Conservation (phyloP, 176 grass and related monocot species). For the Rhynchospora breviuscula region DNA sequence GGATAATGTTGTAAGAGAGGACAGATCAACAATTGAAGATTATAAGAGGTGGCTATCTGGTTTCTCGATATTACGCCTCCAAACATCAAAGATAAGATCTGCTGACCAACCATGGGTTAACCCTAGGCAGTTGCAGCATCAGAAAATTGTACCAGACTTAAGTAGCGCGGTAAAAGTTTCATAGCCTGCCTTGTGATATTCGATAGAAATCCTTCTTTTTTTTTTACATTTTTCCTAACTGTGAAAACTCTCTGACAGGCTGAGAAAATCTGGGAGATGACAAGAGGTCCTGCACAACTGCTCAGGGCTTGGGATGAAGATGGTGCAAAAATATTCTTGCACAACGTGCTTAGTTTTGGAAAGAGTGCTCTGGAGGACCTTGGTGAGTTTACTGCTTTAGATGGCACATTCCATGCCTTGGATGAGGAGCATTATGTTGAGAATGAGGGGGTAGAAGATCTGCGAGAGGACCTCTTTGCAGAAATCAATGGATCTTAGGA, state of each 20-base stretch:
- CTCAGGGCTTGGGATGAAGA: neutral
- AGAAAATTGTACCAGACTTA: neutral
- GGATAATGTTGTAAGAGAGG: conserved; percentile 35
- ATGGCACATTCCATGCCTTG: no score
- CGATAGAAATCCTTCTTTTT: no score
- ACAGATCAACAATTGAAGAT: conserved; percentile 39
- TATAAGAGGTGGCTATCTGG: conserved; percentile 55
- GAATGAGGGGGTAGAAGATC: no score
- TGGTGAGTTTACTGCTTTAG: neutral
- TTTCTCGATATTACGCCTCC: conserved; percentile 25
- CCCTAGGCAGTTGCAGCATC: conserved; percentile 1
- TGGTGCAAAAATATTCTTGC: neutral
- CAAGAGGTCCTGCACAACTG: neutral
- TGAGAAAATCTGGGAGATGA: conserved; percentile 2
- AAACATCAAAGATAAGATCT: conserved; percentile 16
- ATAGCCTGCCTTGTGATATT: no score
- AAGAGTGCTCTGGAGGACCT: conserved; percentile 2
- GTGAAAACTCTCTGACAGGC: neutral
- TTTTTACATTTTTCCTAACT: neutral
- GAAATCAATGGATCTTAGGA: neutral
- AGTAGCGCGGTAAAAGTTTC: no score
- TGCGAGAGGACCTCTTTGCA: no score
- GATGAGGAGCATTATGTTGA: no score
- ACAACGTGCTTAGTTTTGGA: neutral
- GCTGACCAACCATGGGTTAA: neutral